Evolutionary conservation across 768 basidiomycete genomes (phyloP), one percentile per base, ranked within the genome.

Genomic region (Cystoderma amianthinum): DNA sequence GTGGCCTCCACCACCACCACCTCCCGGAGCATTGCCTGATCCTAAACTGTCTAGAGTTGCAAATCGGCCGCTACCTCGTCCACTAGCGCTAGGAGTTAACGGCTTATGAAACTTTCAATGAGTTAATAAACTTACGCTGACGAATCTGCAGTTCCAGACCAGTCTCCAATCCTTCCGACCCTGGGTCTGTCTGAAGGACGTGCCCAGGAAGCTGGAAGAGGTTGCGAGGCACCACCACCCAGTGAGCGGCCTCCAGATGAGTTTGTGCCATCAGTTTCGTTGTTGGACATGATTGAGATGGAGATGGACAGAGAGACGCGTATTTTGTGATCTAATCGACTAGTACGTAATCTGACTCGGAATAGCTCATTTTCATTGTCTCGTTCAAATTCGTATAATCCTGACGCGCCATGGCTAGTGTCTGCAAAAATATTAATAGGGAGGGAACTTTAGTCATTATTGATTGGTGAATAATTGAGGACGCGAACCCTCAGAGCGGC

Each of bases 151-250:
- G 47, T 47, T 37, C 45, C 45, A 22, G 44, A 51, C 76, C 75
- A 74, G 43, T 72, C 67, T 11, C 78, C 78, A 44, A 80, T 65
- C 34, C 78, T 65, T 16, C 76, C 77, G 4, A 76, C 60, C 42
- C 74, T 64, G 13, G 67, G 64, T 41, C 58, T 46, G 32, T 54
- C 49, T 16, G 65, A 36, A 4, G 67, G 62, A 17, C 65, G 58
- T 13, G 61, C 56, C 76, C 76, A 76, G 5, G 56, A 53, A 9
- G 64, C 42, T 2, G 80, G 77, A 9, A 76, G 56, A 22, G 72
- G 69, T 47, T 80, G 74, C 5, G 52, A 59, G 28, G 65, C 47
- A 6, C 60, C 69, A 36, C 78, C 79, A 11, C 68, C 68, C 28
- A 80, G 63, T 18, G 71, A 69, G 20, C 68, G 59, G 12, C 79